Evolutionary conservation across 768 basidiomycete species (phyloP).

Genomic region (Russula vinacea): DNA sequence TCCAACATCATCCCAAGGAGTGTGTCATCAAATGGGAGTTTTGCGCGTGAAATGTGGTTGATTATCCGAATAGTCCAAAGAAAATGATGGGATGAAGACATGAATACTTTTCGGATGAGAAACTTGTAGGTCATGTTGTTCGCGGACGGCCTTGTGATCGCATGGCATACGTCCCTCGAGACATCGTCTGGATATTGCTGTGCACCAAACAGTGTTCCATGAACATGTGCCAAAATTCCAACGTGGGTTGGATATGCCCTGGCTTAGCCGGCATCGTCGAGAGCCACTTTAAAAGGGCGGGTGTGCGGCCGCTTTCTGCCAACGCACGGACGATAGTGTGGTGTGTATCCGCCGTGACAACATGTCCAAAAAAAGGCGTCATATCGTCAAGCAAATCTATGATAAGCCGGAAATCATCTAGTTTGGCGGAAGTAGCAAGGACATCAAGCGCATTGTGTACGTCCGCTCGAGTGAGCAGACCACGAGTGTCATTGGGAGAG

Average conservation of each 20-base stretch:
- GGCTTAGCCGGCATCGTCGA: slow-evolving; percentile 51
- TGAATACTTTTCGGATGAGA: slow-evolving; percentile 47
- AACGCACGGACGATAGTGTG: slow-evolving; percentile 49
- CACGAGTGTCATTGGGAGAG: background rate
- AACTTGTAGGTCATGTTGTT: slow-evolving; percentile 48
- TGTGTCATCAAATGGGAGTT: slow-evolving; percentile 28
- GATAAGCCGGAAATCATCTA: slow-evolving; percentile 53
- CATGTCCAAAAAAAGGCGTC: slow-evolving; percentile 45
- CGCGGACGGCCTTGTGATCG: slow-evolving; percentile 42
- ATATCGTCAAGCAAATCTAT: slow-evolving; percentile 52
- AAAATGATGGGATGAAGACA: slow-evolving; percentile 26
- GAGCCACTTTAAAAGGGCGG: slow-evolving; percentile 51
- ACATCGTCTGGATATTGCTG: slow-evolving; percentile 22
- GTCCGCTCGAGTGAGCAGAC: slow-evolving; percentile 35
- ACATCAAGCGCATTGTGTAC: slow-evolving; percentile 43
- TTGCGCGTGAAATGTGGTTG: slow-evolving; percentile 14
- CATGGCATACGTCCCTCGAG: slow-evolving; percentile 32
- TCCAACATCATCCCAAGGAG: slow-evolving; percentile 26
- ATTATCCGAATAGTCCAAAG: slow-evolving; percentile 21
- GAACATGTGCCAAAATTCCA: slow-evolving; percentile 55
- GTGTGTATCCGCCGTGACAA: slow-evolving; percentile 48
- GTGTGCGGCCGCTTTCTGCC: slow-evolving; percentile 43
- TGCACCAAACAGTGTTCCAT: slow-evolving; percentile 41
- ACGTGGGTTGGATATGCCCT: slow-evolving; percentile 45
- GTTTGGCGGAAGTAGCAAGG: slow-evolving; percentile 51